A percentile compares a stretch with the other conserved stretches of the same genome.
Conservation (phyloP, 345 rosid genomes). For the Salix exigua region DNA sequence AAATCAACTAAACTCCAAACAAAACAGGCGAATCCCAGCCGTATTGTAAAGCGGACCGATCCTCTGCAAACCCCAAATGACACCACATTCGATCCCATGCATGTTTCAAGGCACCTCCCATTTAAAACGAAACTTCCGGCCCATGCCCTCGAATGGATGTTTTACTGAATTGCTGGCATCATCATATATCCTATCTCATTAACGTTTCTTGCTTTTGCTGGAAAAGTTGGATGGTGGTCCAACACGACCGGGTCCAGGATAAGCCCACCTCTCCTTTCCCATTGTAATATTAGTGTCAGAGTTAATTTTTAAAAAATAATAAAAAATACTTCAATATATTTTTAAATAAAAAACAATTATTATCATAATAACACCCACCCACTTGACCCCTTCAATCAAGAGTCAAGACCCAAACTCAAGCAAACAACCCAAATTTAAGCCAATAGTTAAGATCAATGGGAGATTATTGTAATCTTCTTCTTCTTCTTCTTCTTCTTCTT, state of each 20-base stretch:
- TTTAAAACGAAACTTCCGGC: neutral
- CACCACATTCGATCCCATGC: too few relatives aligned
- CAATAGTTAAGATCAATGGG: too few relatives aligned
- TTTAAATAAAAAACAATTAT: fast-evolving
- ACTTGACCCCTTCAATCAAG: fast-evolving
- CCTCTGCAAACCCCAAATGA: too few relatives aligned
- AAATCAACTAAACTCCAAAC: too few relatives aligned
- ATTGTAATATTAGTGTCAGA: fast-evolving
- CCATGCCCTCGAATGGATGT: neutral
- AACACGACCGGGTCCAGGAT: neutral
- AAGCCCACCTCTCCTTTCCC: neutral
- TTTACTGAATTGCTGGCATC: neutral
- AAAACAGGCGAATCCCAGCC: too few relatives aligned
- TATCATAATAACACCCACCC: fast-evolving
- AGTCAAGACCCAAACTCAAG: too few relatives aligned
- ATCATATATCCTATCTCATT: neutral
- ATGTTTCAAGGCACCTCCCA: neutral
- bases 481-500: too few relatives aligned
- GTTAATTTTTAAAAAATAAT: too few relatives aligned
- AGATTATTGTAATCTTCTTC: too few relatives aligned
- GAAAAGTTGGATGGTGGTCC: neutral
- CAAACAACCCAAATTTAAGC: too few relatives aligned
- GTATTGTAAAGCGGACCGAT: too few relatives aligned
- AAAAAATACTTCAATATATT: too few relatives aligned
- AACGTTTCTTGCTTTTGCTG: neutral